phyloP scores from a whole-genome alignment of 106 monocot species.

The Cymbidium sinense region DNA sequence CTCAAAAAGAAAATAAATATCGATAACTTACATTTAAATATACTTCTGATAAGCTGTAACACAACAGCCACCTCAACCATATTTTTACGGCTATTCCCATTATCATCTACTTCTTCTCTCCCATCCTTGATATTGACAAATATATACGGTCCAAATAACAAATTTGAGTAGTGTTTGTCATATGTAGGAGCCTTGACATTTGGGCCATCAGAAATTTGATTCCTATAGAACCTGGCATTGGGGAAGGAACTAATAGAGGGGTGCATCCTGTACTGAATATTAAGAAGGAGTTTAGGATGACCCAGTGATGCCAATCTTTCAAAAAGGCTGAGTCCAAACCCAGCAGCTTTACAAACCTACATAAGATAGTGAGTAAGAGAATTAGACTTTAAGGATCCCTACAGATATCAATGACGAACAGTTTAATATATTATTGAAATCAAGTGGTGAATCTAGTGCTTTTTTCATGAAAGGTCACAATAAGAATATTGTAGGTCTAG shows the following conservation, averaged over 20 bases:
- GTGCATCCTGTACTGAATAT: conserved; percentile 80
- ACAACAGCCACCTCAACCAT: conserved; percentile 47
- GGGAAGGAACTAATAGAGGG: conserved; percentile 66
- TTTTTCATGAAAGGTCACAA: too few species aligned
- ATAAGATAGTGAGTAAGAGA: too few species aligned
- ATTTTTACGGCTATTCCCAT: conserved; percentile 32
- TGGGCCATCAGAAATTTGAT: conserved; percentile 30
- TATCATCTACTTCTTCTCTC: conserved; percentile 19
- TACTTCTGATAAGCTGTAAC: too few species aligned
- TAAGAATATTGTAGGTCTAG: too few species aligned
- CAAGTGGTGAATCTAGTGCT: too few species aligned
- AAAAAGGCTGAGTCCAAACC: conserved; percentile 58
- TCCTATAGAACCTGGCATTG: conserved; percentile 31
- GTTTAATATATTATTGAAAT: too few species aligned
- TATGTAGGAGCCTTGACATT: conserved; percentile 30
- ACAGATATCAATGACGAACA: too few species aligned
- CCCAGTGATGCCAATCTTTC: conserved; percentile 48
- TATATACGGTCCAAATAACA: conserved; percentile 32
- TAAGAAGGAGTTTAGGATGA: conserved; percentile 41
- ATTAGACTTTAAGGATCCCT: too few species aligned
- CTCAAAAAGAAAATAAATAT: too few species aligned
- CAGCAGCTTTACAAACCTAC: too few species aligned
- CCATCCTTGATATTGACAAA: conserved; percentile 44
- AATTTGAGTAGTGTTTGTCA: conserved; percentile 15
- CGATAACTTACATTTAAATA: too few species aligned